These are phyloP conservation scores for Phialemoniopsis sp. DNA, from an alignment of 2,329 filamentous ascomycete species.

Conservation along the genomic window DNA sequence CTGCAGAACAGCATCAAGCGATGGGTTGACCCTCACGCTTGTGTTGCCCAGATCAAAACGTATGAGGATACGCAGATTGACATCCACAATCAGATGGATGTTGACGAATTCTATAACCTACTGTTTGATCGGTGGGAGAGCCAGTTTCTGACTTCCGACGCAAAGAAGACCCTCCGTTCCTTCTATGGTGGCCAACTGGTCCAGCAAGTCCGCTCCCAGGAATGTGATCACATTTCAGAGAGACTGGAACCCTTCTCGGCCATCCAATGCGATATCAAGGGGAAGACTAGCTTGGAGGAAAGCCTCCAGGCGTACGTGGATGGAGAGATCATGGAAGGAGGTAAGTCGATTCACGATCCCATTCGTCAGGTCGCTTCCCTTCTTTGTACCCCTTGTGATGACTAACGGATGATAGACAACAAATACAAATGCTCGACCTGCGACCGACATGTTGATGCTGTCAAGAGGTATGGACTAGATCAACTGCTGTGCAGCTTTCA, in stretches of 20 bases:
- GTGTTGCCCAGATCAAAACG: conserved; percentile 74
- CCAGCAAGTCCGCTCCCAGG: conserved; percentile 92
- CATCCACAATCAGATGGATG: conserved; percentile 90
- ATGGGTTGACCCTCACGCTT: conserved; percentile 66
- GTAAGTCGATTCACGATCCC: too few species aligned
- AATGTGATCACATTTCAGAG: conserved; percentile 92
- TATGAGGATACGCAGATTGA: conserved; percentile 83
- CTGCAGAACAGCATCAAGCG: conserved; percentile 81
- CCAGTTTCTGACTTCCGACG: conserved; percentile 64
- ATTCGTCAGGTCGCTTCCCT: background rate
- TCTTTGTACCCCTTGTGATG: background rate
- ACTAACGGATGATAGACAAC: conserved; percentile 60
- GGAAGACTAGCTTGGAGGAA: conserved; percentile 77
- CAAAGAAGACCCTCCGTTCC: conserved; percentile 69
- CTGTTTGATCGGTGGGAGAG: conserved; percentile 89
- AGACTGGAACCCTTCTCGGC: conserved; percentile 87
- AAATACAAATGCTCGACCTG: conserved; percentile 97
- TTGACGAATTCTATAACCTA: conserved; percentile 95
- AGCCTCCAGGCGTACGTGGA: conserved; percentile 94
- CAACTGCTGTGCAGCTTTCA: background rate
- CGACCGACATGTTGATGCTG: conserved; percentile 83
- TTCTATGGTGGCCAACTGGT: conserved; percentile 92
- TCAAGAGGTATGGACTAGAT: conserved; percentile 62
- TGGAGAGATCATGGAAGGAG: conserved; percentile 92
- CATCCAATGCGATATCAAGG: conserved; percentile 94